Conservation (phyloP, 192 early-diverging fungal species). For the Backusella psychrophila region DNA sequence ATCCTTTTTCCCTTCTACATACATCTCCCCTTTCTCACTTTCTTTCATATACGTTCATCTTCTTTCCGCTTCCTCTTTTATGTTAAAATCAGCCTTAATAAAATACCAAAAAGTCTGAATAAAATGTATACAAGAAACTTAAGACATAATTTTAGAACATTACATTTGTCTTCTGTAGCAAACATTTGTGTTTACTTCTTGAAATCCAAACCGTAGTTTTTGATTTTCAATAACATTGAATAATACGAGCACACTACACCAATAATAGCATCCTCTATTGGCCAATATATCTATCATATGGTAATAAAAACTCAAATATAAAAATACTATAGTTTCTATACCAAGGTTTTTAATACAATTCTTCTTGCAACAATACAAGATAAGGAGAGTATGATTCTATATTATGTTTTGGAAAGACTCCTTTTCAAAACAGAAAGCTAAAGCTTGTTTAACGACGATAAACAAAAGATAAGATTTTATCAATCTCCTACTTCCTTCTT, state of each 20-base stretch:
- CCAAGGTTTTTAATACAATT: too few relatives aligned
- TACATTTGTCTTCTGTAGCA: neutral
- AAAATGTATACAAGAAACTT: neutral
- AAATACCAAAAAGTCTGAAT: neutral
- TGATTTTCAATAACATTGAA: neutral
- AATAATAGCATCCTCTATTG: neutral
- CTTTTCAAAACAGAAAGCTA: too few relatives aligned
- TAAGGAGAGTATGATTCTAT: too few relatives aligned
- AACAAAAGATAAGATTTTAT: too few relatives aligned
- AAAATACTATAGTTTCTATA: too few relatives aligned
- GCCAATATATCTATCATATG: neutral
- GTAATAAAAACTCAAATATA: too few relatives aligned
- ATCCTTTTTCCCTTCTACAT: neutral
- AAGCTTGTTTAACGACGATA: too few relatives aligned
- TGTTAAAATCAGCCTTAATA: neutral
- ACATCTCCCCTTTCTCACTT: neutral
- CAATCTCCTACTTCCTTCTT: too few relatives aligned
- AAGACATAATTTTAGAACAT: neutral
- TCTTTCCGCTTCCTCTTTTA: neutral
- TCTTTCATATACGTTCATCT: too few relatives aligned
- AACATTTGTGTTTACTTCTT: neutral
- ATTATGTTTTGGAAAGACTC: too few relatives aligned
- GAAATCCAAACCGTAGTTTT: neutral
- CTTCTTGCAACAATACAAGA: too few relatives aligned
- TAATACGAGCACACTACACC: neutral